Percentiles rank a stretch among this genome's conserved stretches.
Conservation (phyloP, 208 protist genomes). For the Leishmania tropica region DNA sequence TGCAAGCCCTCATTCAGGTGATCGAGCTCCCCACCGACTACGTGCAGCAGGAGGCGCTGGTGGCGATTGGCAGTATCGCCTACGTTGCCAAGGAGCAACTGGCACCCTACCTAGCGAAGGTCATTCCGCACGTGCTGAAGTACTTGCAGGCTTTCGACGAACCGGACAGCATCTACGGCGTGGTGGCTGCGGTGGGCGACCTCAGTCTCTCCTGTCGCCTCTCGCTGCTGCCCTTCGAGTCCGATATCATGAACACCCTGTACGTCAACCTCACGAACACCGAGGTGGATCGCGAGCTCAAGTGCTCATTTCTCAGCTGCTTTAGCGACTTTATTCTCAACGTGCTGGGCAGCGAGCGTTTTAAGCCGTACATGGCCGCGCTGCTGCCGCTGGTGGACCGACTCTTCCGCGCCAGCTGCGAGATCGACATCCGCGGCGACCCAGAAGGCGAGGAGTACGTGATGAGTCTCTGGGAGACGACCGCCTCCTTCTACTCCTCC, state of each 20-base stretch:
- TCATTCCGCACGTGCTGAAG: constrained; percentile 87
- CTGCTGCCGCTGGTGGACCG: constrained; percentile 82
- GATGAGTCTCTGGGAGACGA: constrained; percentile 78
- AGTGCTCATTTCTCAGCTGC: constrained; percentile 93
- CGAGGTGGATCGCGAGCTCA: constrained; percentile 91
- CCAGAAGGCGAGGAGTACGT: constrained; percentile 82
- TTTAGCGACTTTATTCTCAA: constrained; percentile 97
- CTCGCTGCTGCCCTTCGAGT: constrained; percentile 73
- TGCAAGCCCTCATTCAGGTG: constrained; percentile 64
- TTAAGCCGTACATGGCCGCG: constrained; percentile 85
- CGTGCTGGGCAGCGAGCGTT: constrained; percentile 78
- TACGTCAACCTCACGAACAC: constrained; percentile 75
- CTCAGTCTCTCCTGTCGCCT: constrained; percentile 84
- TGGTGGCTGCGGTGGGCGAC: constrained; percentile 95
- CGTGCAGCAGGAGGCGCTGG: constrained; percentile 94
- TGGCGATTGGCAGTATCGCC: constrained; percentile 93
- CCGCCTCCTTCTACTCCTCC: constrained; percentile 69
- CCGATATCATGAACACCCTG: constrained; percentile 84
- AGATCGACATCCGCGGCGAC: constrained; percentile 71
- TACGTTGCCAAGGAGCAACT: constrained; percentile 81
- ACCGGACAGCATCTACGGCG: constrained; percentile 74
- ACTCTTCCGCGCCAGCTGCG: constrained; percentile 67
- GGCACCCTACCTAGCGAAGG: constrained; percentile 74
- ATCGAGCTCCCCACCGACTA: constrained; percentile 58
- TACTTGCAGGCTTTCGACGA: constrained; percentile 83